phyloP scores from a whole-genome alignment of 164 flowering plant genomes.

The Macadamia tetraphylla region DNA sequence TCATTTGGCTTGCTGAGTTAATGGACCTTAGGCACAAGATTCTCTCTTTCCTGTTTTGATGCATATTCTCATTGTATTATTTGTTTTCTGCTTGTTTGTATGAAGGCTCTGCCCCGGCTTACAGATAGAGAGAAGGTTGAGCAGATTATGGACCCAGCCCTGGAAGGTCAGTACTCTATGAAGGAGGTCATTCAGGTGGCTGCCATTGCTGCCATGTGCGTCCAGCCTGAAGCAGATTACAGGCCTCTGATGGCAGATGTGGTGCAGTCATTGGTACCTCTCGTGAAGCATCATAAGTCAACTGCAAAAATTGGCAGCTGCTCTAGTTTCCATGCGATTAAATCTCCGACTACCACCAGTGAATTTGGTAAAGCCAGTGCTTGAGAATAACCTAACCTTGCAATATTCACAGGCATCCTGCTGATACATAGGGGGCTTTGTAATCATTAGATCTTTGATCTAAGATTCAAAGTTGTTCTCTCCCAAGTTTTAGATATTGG shows the following conservation, averaged over 20 bases:
- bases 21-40: no score
- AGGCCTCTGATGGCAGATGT: conserved; percentile 96
- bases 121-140: conserved; percentile 83
- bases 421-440: not conserved
- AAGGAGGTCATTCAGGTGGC: conserved; percentile 96
- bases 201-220: conserved; percentile 99
- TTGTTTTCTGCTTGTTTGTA: not conserved
- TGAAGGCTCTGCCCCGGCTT: conserved; percentile 76
- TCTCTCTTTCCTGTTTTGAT: not conserved
- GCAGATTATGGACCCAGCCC: conserved; percentile 83
- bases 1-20: not conserved
- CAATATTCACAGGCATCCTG: not conserved
- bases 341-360: conserved; percentile 29
- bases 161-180: conserved; percentile 85
- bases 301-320: conserved; percentile 42
- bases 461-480: not conserved
- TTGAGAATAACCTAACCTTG: not conserved
- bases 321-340: conserved; percentile 38
- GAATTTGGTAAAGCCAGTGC: conserved; percentile 11
- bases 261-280: conserved; percentile 85
- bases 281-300: conserved; percentile 55
- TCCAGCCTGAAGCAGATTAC: conserved; percentile 92
- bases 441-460: not conserved
- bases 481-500: no score
- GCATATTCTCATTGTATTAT: not conserved